These are phyloP conservation scores for Alternaria triticimaculans DNA, from an alignment of 2,329 filamentous ascomycete species.

Conservation along the genomic window DNA sequence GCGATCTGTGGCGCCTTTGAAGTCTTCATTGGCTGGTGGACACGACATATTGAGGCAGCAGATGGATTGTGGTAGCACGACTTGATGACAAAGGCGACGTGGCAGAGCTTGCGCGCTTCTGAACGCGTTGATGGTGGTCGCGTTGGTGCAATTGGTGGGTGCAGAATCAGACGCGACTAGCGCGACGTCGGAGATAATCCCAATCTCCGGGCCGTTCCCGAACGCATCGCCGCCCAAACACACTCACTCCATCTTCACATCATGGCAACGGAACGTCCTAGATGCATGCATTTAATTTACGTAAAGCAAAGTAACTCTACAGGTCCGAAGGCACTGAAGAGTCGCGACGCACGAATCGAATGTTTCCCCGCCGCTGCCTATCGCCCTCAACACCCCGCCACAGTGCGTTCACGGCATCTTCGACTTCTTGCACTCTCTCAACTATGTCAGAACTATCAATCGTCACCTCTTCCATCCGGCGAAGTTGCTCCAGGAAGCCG, in stretches of 20 bases:
- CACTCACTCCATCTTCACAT: background rate
- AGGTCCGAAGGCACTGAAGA: background rate
- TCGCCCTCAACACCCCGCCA: background rate
- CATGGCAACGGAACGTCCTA: background rate
- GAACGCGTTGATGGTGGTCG: background rate
- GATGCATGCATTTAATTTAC: no score
- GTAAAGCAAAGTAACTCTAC: rapidly evolving
- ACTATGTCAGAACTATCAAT: background rate
- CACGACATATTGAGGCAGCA: no score
- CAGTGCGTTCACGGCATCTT: background rate
- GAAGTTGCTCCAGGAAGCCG: background rate
- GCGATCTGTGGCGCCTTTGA: constrained; percentile 19
- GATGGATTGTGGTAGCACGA: rapidly evolving
- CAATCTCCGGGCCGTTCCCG: background rate
- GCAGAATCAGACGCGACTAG: background rate
- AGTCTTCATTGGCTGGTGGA: constrained; percentile 1
- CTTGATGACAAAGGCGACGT: background rate
- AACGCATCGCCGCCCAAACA: background rate
- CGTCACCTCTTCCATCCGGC: background rate
- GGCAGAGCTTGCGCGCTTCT: background rate
- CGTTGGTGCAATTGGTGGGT: background rate
- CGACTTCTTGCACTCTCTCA: background rate
- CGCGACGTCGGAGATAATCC: background rate
- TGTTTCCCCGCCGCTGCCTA: background rate
- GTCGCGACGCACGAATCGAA: background rate